Conservation (phyloP, 495 filamentous ascomycete genomes). For the Penicillium bialowiezense region DNA sequence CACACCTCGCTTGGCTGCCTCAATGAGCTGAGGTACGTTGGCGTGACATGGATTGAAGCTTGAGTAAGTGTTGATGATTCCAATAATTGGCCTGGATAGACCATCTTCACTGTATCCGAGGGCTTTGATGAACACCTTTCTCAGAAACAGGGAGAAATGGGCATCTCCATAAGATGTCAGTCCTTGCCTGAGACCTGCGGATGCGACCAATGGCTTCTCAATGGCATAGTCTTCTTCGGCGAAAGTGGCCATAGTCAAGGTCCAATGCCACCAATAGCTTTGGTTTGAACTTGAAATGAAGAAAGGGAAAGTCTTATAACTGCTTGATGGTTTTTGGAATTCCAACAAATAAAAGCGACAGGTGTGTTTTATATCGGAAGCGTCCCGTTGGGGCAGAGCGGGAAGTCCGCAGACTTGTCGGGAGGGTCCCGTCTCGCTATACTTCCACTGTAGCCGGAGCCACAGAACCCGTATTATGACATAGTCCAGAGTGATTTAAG, state of each 20-base stretch:
- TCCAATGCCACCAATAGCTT: neutral
- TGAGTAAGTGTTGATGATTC: conserved; percentile 65
- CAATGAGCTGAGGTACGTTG: conserved; percentile 66
- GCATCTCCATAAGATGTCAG: conserved; percentile 67
- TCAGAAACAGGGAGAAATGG: conserved; percentile 67
- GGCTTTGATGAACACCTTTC: conserved; percentile 70
- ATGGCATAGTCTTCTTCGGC: neutral
- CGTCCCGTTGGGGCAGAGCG: neutral
- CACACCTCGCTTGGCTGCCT: conserved; percentile 61
- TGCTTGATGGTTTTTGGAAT: too few relatives aligned
- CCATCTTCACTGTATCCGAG: conserved; percentile 66
- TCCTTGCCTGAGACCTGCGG: conserved; percentile 31
- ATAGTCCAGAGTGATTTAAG: too few relatives aligned
- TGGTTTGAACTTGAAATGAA: too few relatives aligned
- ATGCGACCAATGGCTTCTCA: neutral
- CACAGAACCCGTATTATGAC: too few relatives aligned
- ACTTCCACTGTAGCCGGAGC: neutral
- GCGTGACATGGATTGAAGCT: conserved; percentile 68
- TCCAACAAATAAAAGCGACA: too few relatives aligned
- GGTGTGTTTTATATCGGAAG: neutral
- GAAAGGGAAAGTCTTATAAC: too few relatives aligned
- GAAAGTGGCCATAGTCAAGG: neutral
- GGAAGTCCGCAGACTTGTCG: neutral
- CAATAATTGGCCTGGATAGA: conserved; percentile 61
- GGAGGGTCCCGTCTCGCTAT: neutral